These are phyloP conservation scores for Potentilla sterilis DNA, from an alignment of 306 rosid species.

Conservation along the genomic window DNA sequence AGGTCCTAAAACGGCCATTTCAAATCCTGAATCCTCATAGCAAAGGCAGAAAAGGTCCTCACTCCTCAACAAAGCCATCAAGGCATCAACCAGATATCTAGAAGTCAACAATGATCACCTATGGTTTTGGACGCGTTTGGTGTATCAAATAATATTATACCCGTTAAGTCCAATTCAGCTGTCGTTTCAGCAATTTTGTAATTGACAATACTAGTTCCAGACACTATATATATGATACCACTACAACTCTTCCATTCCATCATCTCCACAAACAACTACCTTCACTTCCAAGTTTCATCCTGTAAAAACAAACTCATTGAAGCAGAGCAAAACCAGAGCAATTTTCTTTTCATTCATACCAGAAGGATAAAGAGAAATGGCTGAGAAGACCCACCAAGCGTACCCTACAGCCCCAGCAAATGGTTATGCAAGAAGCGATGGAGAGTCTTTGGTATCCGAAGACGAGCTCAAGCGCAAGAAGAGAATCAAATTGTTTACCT, in stretches of 20 bases:
- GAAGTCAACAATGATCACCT: constrained; percentile 15
- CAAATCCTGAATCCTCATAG: background rate
- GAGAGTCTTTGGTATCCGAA: constrained; percentile 3
- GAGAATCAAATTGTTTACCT: background rate
- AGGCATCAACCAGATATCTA: constrained; percentile 1
- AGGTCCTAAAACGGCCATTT: background rate
- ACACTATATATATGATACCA: background rate
- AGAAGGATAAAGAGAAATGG: constrained; percentile 3
- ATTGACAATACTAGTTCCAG: background rate
- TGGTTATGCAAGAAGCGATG: constrained; percentile 2
- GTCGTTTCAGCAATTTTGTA: background rate
- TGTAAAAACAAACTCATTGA: background rate
- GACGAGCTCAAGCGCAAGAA: constrained; percentile 14
- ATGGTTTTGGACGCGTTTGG: background rate
- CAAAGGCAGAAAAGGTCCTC: background rate
- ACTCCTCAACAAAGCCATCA: background rate
- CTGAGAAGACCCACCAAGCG: background rate
- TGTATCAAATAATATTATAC: background rate
- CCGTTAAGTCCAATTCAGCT: background rate
- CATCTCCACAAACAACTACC: constrained; percentile 1
- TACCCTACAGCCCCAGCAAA: background rate
- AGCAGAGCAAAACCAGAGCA: background rate
- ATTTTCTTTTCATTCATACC: background rate
- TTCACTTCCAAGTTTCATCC: constrained; percentile 1
- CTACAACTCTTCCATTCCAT: background rate